Base-by-base conservation (phyloP, 192 early-diverging fungal species). In the Coemansia sp. region DNA sequence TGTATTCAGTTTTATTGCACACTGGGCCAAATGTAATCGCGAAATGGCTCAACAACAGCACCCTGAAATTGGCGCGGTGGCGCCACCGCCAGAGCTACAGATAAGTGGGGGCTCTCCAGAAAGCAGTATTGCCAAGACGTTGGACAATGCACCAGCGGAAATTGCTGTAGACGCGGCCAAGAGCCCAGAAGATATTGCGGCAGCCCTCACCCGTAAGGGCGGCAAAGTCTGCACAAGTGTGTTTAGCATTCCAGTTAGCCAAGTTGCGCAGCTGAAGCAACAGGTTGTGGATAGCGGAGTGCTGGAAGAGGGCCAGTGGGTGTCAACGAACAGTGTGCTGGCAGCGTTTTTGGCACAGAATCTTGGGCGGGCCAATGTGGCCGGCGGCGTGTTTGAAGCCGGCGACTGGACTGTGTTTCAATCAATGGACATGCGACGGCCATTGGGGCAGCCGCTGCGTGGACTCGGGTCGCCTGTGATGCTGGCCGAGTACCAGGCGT, bases 401-500 rank as follows among this genome's bases (percentile, higher is more conserved):
- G 70, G 70, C 26, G 52, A 58, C 41, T 78, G 76, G 76, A 73
- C 64, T 2, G 30, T 78, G 14, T 78, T 73, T 55, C 76, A 78
- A 51, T 23, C 76, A 0, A 56, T 78, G 25, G 76, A 78, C n/a
- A 78, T 78, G 76, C 66, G 76, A 9, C 66, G 62, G 2, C 60
- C 70, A 0, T 63, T 78, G 16, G 67, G 62, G 0, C 51, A 73
- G 30, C 49, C 76, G 4, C 18, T 49, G 4, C 59, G 48, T 18
- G 76, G 76, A 0, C 76, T 78, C 0, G 76, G 76, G 8, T 78
- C 76, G 18, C 76, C 76, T 6, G 41, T 78, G 16, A 78, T 78
- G 5, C 56, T 78, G 38, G 76, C 76, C 26, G 69, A 78, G 24
- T 69, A 53, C 34, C 62, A 60, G 0, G 63, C 54, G 4, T 4